phyloP scores from a whole-genome alignment of 2,329 filamentous ascomycete species.

The Volutella citrinella region DNA sequence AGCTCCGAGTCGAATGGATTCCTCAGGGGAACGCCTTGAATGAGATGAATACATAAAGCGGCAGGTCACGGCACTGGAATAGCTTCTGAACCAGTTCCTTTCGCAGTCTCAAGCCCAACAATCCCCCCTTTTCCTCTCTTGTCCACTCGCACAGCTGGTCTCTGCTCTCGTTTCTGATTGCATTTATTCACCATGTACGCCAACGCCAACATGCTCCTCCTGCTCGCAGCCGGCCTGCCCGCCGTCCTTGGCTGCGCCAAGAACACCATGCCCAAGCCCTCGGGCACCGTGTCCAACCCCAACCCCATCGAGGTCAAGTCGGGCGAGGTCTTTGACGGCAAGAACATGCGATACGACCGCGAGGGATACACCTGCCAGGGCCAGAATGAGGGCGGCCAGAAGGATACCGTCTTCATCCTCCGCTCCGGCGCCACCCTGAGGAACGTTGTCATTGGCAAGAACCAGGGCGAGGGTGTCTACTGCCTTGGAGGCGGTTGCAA shows the following conservation, averaged over 20 bases:
- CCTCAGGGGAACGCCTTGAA: too few species aligned
- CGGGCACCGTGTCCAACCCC: background rate
- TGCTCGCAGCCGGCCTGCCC: too few species aligned
- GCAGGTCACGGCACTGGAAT: too few species aligned
- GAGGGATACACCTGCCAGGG: conserved; percentile 28
- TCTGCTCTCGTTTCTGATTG: too few species aligned
- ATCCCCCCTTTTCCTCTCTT: too few species aligned
- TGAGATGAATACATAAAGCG: too few species aligned
- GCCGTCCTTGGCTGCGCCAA: background rate
- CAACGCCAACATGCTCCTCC: too few species aligned
- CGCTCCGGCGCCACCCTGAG: conserved; percentile 35
- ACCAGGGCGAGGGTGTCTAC: conserved; percentile 42
- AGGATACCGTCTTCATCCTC: conserved; percentile 36
- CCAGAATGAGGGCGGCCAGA: conserved; percentile 37
- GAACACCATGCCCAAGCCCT: background rate
- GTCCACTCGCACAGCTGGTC: too few species aligned
- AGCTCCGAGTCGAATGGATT: too few species aligned
- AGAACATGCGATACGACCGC: background rate
- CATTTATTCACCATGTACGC: too few species aligned
- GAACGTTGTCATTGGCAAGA: conserved; percentile 41
- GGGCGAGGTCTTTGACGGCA: background rate
- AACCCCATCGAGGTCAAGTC: background rate
- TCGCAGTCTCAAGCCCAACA: too few species aligned
- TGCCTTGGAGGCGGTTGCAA: conserved; percentile 38
- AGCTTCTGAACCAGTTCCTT: too few species aligned